Conservation (phyloP, 176 grass and related monocot genomes). For the Lolium multiflorum region DNA sequence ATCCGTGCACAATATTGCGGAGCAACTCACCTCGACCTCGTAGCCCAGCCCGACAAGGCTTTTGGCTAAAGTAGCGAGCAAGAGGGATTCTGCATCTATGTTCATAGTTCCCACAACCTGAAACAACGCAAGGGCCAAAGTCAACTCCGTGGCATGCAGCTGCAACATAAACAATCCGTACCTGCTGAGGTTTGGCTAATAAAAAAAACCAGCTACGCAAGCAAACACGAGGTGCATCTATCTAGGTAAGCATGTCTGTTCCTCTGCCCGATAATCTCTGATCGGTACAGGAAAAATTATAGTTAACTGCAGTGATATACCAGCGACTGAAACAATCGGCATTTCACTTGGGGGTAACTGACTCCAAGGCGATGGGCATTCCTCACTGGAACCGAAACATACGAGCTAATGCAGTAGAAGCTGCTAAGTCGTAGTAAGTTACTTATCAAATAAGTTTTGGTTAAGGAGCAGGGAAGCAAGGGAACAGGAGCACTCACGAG, state of each 20-base stretch:
- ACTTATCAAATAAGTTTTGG: neutral
- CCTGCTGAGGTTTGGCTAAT: slow-evolving; percentile 21
- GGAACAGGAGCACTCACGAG: slow-evolving; percentile 45
- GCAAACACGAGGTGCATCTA: slow-evolving; percentile 25
- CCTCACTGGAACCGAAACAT: too few relatives aligned
- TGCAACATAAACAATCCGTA: slow-evolving; percentile 27
- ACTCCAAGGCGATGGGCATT: slow-evolving; percentile 13
- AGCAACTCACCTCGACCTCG: slow-evolving; percentile 64
- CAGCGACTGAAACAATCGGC: neutral
- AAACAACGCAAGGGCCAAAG: slow-evolving; percentile 45
- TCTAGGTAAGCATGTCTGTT: slow-evolving; percentile 57
- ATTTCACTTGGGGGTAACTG: slow-evolving; percentile 27
- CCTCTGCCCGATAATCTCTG: slow-evolving; percentile 34
- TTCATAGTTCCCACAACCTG: slow-evolving; percentile 71
- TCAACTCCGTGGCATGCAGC: slow-evolving; percentile 37
- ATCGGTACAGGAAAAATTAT: slow-evolving; percentile 11
- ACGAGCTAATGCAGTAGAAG: slow-evolving; percentile 26
- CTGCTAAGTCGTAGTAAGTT: neutral
- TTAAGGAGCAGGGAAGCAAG: neutral
- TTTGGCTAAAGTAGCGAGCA: slow-evolving; percentile 82
- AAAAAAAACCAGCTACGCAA: slow-evolving; percentile 40
- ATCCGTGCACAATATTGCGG: slow-evolving; percentile 7
- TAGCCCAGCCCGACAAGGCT: slow-evolving; percentile 74
- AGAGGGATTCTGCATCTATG: slow-evolving; percentile 66
- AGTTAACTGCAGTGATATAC: neutral